Evolutionary conservation across 176 grass and related monocot genomes (phyloP), one percentile per base, ranked within the genome.

Genomic region (Aegilops longissima): DNA sequence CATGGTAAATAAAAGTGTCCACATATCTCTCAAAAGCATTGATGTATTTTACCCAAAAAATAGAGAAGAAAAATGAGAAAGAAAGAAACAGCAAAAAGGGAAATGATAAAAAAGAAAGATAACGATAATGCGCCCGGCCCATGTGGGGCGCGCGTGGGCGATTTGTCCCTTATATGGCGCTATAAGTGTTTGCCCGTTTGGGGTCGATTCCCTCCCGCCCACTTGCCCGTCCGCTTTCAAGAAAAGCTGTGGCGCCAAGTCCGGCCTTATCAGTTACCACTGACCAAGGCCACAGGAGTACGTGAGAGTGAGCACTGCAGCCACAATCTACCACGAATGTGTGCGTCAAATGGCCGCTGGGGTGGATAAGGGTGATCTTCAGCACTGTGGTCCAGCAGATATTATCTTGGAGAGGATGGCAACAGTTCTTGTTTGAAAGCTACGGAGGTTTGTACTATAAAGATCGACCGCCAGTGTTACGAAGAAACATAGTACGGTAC

Each of bases 191-290:
- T 58, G 54, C 54, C 54, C 1, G 54, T 58, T 58, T 58, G 18
- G 54, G 54, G 54, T 21, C 7, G 54, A 56, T 56, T 56, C 52
- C 17, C 52, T 56, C 17, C 52, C 39, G 39, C 0, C 18, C 54
- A 58, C 54, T 58, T 58, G 54, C 54, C 16, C 12, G 72, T 49
- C 42, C 42, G 72, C 72, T 75, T 29, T 75, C 72, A 51, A 25
- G 51, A 49, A 51, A 51, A 75, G 72, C 29, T 49, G 72, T 75
- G 72, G 72, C 45, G 71, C 40, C n/a, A 47, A 23, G 17, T 13
- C 71, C 71, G 24, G 71, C 23, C 71, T 74, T 74, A 47, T 47
- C 71, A 74, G 40, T 74, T 74, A 74, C 35, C 69, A 40, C 54
- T 20, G 0, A 58, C 18, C 54, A 58, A 12, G 20, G 35, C 36